These are phyloP conservation scores for Actinomortierella wolfii DNA, from an alignment of 371 early-diverging fungal species.

Conservation along the genomic window DNA sequence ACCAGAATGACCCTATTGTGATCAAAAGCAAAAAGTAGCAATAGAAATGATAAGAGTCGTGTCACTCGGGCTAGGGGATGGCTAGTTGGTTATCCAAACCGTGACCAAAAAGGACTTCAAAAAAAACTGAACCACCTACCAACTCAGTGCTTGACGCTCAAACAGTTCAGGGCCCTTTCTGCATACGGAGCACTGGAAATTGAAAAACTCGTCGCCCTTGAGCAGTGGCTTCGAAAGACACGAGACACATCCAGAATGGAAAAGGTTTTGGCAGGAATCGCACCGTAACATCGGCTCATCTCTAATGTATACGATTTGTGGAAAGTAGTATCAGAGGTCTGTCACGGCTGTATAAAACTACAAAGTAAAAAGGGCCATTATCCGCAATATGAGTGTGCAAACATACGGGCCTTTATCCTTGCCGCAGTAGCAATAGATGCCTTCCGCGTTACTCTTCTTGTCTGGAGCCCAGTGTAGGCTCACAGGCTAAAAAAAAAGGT, in stretches of 20 bases:
- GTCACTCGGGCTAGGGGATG: too few species aligned
- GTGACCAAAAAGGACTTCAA: too few species aligned
- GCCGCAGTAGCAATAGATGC: constrained; percentile 69
- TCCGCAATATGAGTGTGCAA: not conserved
- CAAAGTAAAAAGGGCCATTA: too few species aligned
- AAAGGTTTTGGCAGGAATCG: constrained; percentile 59
- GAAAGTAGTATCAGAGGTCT: not conserved
- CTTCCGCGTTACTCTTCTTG: constrained; percentile 55
- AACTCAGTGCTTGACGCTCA: constrained; percentile 66
- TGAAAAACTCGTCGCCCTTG: constrained; percentile 68
- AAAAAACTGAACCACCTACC: constrained; percentile 50
- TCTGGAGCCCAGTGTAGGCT: constrained; percentile 31
- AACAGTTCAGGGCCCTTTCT: constrained; percentile 58
- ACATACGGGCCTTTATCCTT: constrained; percentile 54
- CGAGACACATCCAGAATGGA: constrained; percentile 59
- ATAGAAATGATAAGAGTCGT: not conserved
- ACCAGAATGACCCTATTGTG: constrained; percentile 66
- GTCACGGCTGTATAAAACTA: not conserved
- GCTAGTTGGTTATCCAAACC: too few species aligned
- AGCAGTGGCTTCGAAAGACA: constrained; percentile 57
- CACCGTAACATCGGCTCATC: constrained; percentile 65
- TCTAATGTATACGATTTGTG: constrained; percentile 36
- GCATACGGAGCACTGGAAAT: constrained; percentile 71
- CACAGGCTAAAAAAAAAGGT: constrained; percentile 6
- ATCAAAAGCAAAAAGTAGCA: not conserved